These are phyloP conservation scores for Lepidopterella palustris DNA, from an alignment of 495 filamentous ascomycete species.

Conservation along the genomic window DNA sequence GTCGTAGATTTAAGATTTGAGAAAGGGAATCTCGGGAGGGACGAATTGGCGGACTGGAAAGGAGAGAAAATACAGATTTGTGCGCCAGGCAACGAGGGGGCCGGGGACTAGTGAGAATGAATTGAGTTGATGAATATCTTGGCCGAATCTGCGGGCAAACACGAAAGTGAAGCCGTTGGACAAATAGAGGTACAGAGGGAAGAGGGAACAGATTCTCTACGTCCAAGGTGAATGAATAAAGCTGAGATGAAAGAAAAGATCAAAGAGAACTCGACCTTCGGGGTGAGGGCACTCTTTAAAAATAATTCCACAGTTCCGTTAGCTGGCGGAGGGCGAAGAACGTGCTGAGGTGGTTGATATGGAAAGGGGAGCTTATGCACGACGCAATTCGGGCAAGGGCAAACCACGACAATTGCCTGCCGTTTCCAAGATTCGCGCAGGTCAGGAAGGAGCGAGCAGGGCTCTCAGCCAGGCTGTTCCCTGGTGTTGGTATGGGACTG, in stretches of 20 bases:
- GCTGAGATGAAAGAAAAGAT: neutral
- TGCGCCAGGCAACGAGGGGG: no score
- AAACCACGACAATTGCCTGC: neutral
- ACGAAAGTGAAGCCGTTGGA: neutral
- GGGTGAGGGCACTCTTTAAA: neutral
- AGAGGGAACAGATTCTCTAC: neutral
- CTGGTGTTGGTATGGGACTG: no score
- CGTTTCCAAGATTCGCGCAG: neutral
- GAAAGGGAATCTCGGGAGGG: no score
- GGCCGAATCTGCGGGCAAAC: no score
- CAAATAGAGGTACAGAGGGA: neutral
- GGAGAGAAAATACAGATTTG: no score
- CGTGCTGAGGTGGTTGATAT: constrained; percentile 1
- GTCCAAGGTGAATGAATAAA: neutral
- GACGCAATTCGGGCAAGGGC: neutral
- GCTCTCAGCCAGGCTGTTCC: neutral
- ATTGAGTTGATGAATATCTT: no score
- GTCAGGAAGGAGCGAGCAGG: neutral
- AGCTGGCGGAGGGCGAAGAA: neutral
- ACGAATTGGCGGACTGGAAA: no score
- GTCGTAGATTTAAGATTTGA: neutral
- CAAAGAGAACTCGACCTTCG: neutral
- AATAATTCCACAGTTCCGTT: neutral
- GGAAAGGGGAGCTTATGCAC: neutral
- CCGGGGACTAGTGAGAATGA: no score